phyloP scores from a whole-genome alignment of 768 basidiomycete genomes.

The Dacryopinax spathularia region DNA sequence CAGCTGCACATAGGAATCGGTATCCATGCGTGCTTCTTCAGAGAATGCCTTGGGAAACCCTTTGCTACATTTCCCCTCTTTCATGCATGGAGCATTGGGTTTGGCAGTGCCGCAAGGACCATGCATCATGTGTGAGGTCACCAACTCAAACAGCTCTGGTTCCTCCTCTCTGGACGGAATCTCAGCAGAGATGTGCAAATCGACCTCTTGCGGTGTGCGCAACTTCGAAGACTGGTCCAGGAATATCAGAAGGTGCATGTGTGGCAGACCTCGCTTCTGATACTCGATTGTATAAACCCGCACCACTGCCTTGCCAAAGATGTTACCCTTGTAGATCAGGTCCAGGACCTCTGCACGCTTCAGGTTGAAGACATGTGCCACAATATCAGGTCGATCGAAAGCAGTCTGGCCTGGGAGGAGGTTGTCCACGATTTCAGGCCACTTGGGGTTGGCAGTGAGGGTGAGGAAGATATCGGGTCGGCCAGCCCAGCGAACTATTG shows the following conservation, averaged over 20 bases:
- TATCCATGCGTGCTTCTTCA: too few species aligned
- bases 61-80: conserved; percentile 30
- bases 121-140: conserved; percentile 36
- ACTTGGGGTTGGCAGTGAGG: conserved; percentile 38
- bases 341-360: too few species aligned
- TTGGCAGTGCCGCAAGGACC: conserved; percentile 32
- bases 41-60: conserved; percentile 31
- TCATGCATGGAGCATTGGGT: conserved; percentile 29
- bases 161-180: conserved; percentile 30
- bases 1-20: too few species aligned
- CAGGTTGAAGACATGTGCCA: too few species aligned
- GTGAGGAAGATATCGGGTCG: too few species aligned
- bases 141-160: conserved; percentile 29
- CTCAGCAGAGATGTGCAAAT: conserved; percentile 29
- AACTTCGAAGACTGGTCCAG: conserved; percentile 26
- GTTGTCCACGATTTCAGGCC: conserved; percentile 32
- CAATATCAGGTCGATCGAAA: too few species aligned
- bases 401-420: conserved; percentile 29
- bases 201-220: conserved; percentile 24
- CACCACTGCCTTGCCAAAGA: conserved; percentile 32
- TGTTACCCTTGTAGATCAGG: conserved; percentile 23
- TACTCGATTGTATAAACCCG: conserved; percentile 42
- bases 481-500: too few species aligned
- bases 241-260: conserved; percentile 39
- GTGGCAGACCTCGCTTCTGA: conserved; percentile 43